Base-by-base conservation (phyloP, 1,284 basidiomycete species). In the Neolentinus lepideus region DNA sequence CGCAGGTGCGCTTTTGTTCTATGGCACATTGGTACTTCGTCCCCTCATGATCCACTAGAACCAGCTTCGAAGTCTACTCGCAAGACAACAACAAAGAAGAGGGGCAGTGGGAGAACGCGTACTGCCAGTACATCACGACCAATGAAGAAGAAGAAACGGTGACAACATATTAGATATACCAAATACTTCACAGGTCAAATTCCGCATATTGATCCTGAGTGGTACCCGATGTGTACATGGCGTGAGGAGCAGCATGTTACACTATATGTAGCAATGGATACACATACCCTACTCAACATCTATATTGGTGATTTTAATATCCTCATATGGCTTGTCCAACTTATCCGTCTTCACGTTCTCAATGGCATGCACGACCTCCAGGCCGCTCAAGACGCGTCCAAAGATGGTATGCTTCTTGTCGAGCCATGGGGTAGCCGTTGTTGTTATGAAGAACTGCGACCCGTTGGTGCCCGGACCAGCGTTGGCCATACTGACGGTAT, bases 401-500 rank as follows among this genome's bases (percentile, higher is more conserved):
- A 96, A 96, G 61, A 95, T 92, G 0, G 92, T 94, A 68, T 98
- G 94, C 67, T 99, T 99, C 67, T 93, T 95, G 71, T 96, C 92
- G 54, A 99, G 75, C 94, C 94, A 98, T 6, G 94, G 93, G 3
- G 92, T 93, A 11, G 95, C 90, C 1, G 89, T 94, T 1, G 94
- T 98, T 1, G 97, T 99, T 68, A 99, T 95, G 74, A 99, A 99
- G 78, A 99, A 99, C 69, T 99, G 96, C 2, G 89, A 92, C 1
- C 89, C 97, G 67, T 99, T 99, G 38, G 97, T 99, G 54, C 78
- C 78, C 1, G 93, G 88, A 1, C 97, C 96, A 1, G 93, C 91
- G 62, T 99, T 99, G n/a, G 97, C 97, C 94, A 98, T 98, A 66
- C 92, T 94, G 52, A 99, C 78, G n/a, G 92, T 97, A 67, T 98